Evolutionary conservation across 139 green algal genomes (phyloP).

Genomic region (Zygnema circumcarinatum): DNA sequence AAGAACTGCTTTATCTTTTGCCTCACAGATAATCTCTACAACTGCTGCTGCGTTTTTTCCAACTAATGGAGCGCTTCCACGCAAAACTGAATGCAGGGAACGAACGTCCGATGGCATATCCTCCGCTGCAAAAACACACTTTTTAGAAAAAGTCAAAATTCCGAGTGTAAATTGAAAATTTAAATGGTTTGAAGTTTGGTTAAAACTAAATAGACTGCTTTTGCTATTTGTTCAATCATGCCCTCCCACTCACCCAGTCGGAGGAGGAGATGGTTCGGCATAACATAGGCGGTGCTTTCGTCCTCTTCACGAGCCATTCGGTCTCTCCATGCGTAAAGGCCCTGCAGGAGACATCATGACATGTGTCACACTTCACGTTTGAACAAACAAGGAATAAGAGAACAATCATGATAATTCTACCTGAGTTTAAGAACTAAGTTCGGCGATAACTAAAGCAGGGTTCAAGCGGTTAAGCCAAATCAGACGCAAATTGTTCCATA

Average conservation of each 20-base stretch:
- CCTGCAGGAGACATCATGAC: slow-evolving; percentile 36
- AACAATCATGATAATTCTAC: too few species aligned
- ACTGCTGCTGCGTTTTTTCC: slow-evolving; percentile 5
- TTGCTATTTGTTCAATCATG: too few species aligned
- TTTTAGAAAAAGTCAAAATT: too few species aligned
- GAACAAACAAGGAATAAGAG: not conserved
- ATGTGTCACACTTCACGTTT: too few species aligned
- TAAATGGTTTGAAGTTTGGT: too few species aligned
- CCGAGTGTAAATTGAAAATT: too few species aligned
- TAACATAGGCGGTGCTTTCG: slow-evolving; percentile 84
- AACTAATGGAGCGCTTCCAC: not conserved
- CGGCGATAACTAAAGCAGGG: too few species aligned
- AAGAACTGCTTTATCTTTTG: not conserved
- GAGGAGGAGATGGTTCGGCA: slow-evolving; percentile 78
- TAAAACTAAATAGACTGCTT: too few species aligned
- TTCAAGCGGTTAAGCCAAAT: too few species aligned
- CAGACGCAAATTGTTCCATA: too few species aligned
- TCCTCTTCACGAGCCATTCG: slow-evolving; percentile 72
- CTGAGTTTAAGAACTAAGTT: too few species aligned
- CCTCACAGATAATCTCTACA: not conserved
- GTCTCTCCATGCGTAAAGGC: slow-evolving; percentile 81
- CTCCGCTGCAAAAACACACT: not conserved
- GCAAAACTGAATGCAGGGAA: not conserved
- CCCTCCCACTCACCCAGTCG: slow-evolving; percentile 69
- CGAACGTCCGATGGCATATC: not conserved